Evolutionary conservation across 1,284 basidiomycete species (phyloP), one percentile per base, ranked within the genome.

Genomic region (Athelia psychrophila): DNA sequence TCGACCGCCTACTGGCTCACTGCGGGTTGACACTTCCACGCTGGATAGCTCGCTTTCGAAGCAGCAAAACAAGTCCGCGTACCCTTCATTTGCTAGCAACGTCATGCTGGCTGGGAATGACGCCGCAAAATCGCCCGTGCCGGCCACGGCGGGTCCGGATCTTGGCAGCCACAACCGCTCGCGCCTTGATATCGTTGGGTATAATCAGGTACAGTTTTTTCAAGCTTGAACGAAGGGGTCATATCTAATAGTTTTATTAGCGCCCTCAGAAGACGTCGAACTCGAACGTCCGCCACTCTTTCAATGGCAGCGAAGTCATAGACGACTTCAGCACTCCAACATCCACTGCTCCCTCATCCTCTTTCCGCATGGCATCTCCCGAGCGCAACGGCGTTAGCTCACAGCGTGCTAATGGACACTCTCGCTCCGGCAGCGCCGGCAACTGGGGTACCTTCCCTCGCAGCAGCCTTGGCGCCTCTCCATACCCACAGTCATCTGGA

Each of bases 61-160:
- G 58, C 81, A 83, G 64, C 88, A 90, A 70, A 91, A 91, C 71
- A 91, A 91, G 67, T 91, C 88, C 12, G 88, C 88, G 0, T 91
- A 88, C 61, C 88, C 88, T 4, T 79, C 85, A 6, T 89, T 88
- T 63, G 74, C 86, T 9, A 81, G 84, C 62, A 89, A 88, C 59
- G 78, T 88, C 51, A 70, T 89, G 56, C 73, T 88, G 53, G 79
- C 82, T n/a, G 73, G 82, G 24, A 72, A 76, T 35, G 86, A 87
- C 48, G 69, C 77, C 25, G 75, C 78, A 51, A 80, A 86, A 64
- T 88, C 86, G n/a, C 87, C 88, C 51, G 84, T 79, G 45, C 88
- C 88, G 42, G 80, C 89, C 54, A 91, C 88, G 52, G 88, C 88
- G 50, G 88, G 88, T 49, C 89, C 88, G 54, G 88, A 91, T 67